phyloP scores from a whole-genome alignment of 345 rosid genomes.

The Mallotus nudiflorus region DNA sequence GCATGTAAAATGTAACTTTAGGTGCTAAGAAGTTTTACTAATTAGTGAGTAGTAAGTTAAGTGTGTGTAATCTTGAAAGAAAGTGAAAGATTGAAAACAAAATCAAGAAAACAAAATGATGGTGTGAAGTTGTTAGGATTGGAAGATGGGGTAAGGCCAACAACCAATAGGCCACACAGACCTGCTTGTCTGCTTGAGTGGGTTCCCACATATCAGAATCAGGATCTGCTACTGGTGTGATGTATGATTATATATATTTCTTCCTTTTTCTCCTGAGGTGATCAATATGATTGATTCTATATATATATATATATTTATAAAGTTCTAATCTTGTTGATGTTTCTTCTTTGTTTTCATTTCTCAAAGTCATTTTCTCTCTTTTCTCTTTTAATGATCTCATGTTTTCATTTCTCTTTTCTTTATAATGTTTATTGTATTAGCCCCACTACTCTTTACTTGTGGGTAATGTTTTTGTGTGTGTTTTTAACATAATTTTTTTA shows the following conservation, averaged over 20 bases:
- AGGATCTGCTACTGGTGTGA: constrained; percentile 50
- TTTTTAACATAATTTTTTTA: no score
- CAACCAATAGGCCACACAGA: constrained; percentile 41
- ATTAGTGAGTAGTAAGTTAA: background rate
- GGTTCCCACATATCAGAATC: constrained; percentile 65
- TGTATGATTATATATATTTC: constrained; percentile 36
- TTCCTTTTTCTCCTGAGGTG: background rate
- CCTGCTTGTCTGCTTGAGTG: constrained; percentile 50
- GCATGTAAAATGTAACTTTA: constrained; percentile 6
- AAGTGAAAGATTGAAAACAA: background rate
- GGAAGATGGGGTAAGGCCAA: constrained; percentile 39
- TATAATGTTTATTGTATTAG: no score
- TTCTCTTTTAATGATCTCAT: no score
- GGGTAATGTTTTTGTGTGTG: no score
- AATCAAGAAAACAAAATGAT: constrained; percentile 16
- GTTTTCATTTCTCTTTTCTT: no score
- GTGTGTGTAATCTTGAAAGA: constrained; percentile 7
- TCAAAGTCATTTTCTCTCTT: constrained; percentile 13
- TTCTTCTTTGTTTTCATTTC: background rate
- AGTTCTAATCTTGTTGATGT: background rate
- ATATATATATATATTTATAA: no score
- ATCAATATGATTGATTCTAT: constrained; percentile 22
- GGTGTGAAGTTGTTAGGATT: constrained; percentile 42
- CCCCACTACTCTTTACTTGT: no score
- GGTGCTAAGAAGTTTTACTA: background rate